Evolutionary conservation across 2,329 filamentous ascomycete species (phyloP).

Genomic region (Trichoderma breve): DNA sequence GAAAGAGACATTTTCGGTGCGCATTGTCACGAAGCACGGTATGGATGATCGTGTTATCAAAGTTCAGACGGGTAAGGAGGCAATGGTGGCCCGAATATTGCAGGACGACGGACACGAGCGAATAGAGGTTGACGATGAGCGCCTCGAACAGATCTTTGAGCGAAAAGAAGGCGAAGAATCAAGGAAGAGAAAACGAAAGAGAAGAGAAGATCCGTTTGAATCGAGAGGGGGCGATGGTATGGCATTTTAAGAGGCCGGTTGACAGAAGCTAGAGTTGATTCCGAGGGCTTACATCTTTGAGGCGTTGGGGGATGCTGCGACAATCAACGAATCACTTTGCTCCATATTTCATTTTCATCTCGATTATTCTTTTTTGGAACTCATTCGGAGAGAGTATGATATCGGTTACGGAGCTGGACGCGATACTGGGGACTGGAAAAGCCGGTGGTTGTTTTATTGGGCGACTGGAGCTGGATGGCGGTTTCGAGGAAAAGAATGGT

Average conservation of each 20-base stretch:
- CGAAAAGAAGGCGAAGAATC: background rate
- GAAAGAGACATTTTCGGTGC: background rate
- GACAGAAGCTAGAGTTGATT: background rate
- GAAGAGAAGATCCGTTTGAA: background rate
- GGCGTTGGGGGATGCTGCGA: background rate
- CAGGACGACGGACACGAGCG: background rate
- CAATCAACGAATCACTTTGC: background rate
- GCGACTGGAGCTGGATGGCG: background rate
- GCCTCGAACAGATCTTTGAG: background rate
- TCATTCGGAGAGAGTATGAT: background rate
- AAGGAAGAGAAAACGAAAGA: background rate
- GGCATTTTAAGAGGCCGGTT: background rate
- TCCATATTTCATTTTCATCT: background rate
- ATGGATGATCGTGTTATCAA: background rate
- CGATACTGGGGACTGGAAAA: background rate
- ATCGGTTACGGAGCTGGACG: background rate
- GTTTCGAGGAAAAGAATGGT: background rate
- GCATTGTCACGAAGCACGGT: background rate
- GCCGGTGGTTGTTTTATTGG: background rate
- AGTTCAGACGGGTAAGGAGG: background rate
- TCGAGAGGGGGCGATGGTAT: background rate
- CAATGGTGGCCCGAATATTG: background rate
- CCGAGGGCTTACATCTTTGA: background rate
- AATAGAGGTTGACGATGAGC: background rate
- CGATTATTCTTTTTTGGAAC: background rate